Evolutionary conservation across 352 stramenopile species (phyloP).

Genomic region (Globisporangium camurandrum): DNA sequence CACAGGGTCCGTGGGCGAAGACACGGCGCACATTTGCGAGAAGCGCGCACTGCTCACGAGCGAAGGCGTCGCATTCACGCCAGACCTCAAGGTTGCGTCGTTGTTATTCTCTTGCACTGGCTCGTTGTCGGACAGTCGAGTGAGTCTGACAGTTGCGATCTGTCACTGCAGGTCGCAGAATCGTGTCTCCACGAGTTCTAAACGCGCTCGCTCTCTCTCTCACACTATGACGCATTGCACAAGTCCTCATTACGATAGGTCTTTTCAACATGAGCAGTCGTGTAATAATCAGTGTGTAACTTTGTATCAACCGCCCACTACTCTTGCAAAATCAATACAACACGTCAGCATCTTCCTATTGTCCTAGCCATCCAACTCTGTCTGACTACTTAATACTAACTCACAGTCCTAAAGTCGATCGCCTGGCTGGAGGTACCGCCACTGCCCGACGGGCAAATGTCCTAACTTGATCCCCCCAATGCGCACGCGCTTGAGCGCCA

Average conservation of each 20-base stretch:
- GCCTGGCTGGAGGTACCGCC: constrained; percentile 70
- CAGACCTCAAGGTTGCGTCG: constrained; percentile 42
- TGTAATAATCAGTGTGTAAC: too few species aligned
- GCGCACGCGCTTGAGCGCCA: constrained; percentile 86
- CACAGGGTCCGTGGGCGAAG: constrained; percentile 48
- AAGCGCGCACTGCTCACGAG: constrained; percentile 53
- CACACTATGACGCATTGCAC: neutral
- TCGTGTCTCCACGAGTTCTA: constrained; percentile 43
- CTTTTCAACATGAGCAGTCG: too few species aligned
- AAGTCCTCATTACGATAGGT: neutral
- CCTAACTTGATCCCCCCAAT: constrained; percentile 87
- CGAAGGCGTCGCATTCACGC: constrained; percentile 59
- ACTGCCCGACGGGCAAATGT: constrained; percentile 59
- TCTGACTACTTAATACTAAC: too few species aligned
- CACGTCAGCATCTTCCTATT: too few species aligned
- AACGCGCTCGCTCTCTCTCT: neutral
- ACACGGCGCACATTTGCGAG: constrained; percentile 51
- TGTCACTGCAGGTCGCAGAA: constrained; percentile 27
- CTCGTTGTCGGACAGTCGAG: neutral
- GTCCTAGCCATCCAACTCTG: too few species aligned
- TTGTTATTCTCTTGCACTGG: neutral
- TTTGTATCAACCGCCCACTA: too few species aligned
- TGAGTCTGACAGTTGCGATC: neutral
- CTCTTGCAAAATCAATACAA: too few species aligned
- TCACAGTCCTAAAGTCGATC: constrained; percentile 32